A percentile compares a stretch with the other conserved stretches of the same genome.
Conservation (phyloP, 192 early-diverging fungal species). For the Podila minutissima region DNA sequence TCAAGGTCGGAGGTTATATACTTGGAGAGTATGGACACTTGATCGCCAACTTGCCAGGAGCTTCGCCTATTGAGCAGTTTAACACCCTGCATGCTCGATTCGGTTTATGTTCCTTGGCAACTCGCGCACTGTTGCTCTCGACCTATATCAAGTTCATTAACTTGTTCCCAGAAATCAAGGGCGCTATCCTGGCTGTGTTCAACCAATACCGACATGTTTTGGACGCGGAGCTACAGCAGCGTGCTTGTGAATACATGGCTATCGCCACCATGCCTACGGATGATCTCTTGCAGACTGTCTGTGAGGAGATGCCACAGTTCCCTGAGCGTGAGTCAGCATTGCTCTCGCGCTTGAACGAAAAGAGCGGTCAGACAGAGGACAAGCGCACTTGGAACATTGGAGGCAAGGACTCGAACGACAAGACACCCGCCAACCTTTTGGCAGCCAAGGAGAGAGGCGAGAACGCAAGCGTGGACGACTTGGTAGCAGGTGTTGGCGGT, state of each 20-base stretch:
- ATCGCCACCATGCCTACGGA: slow-evolving; percentile 86
- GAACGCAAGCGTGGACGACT: slow-evolving; percentile 43
- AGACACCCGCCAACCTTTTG: slow-evolving; percentile 58
- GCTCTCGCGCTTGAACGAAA: slow-evolving; percentile 82
- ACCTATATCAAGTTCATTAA: slow-evolving; percentile 97
- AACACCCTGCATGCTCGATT: slow-evolving; percentile 94
- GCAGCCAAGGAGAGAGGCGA: slow-evolving; percentile 44
- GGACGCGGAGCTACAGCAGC: slow-evolving; percentile 97
- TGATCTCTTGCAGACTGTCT: slow-evolving; percentile 89
- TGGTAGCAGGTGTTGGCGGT: slow-evolving; percentile 19
- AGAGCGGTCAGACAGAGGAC: slow-evolving; percentile 92
- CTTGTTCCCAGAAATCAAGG: slow-evolving; percentile 97
- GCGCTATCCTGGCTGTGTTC: slow-evolving; percentile 85
- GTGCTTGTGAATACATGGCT: slow-evolving; percentile 96
- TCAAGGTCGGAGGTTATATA: slow-evolving; percentile 96
- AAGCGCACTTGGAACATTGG: slow-evolving; percentile 96
- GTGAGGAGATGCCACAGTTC: slow-evolving; percentile 99
- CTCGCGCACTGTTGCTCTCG: slow-evolving; percentile 87
- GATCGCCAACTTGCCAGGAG: slow-evolving; percentile 88
- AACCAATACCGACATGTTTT: slow-evolving; percentile 87
- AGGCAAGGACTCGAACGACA: slow-evolving; percentile 81
- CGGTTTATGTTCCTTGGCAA: slow-evolving; percentile 77
- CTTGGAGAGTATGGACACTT: slow-evolving; percentile 98
- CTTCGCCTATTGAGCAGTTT: slow-evolving; percentile 94
- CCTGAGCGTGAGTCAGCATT: slow-evolving; percentile 94